phyloP scores from a whole-genome alignment of 2,329 filamentous ascomycete species.

The Aspergillus calidoustus region DNA sequence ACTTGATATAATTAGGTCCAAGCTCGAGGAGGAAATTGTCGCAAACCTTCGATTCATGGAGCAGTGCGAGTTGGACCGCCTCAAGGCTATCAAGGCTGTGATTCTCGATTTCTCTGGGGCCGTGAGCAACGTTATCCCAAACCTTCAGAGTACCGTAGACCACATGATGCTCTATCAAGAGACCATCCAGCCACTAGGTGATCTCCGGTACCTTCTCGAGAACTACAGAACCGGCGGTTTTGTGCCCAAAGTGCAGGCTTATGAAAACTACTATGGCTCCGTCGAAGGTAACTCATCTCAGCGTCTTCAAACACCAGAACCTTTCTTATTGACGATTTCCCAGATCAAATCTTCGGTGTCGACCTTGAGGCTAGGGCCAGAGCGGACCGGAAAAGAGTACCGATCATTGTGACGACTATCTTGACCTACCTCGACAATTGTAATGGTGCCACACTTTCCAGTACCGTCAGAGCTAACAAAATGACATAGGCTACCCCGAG shows the following conservation, averaged over 20 bases:
- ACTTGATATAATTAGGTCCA: constrained; percentile 88
- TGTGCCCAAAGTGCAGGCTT: constrained; percentile 84
- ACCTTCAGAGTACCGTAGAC: constrained; percentile 91
- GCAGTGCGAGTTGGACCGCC: constrained; percentile 90
- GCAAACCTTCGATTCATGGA: constrained; percentile 94
- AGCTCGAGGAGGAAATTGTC: constrained; percentile 93
- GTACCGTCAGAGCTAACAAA: constrained; percentile 11
- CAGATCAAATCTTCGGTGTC: constrained; percentile 94
- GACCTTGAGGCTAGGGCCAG: constrained; percentile 94
- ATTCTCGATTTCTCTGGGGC: constrained; percentile 96
- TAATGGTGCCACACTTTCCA: constrained; percentile 36
- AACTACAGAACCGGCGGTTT: constrained; percentile 96
- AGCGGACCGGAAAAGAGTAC: constrained; percentile 93
- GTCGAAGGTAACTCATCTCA: constrained; percentile 66
- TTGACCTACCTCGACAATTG: constrained; percentile 92
- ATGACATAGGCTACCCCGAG: constrained; percentile 76
- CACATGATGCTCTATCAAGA: constrained; percentile 99
- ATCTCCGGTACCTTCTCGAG: constrained; percentile 91
- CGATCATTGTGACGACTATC: constrained; percentile 87
- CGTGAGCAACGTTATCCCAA: constrained; percentile 97
- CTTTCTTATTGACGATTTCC: constrained; percentile 18
- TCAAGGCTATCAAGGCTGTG: constrained; percentile 98
- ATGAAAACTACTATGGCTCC: constrained; percentile 99
- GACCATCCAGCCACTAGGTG: constrained; percentile 90
- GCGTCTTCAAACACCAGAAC: not conserved